phyloP scores from a whole-genome alignment of 2,329 filamentous ascomycete genomes.

The Myotisia sp. region DNA sequence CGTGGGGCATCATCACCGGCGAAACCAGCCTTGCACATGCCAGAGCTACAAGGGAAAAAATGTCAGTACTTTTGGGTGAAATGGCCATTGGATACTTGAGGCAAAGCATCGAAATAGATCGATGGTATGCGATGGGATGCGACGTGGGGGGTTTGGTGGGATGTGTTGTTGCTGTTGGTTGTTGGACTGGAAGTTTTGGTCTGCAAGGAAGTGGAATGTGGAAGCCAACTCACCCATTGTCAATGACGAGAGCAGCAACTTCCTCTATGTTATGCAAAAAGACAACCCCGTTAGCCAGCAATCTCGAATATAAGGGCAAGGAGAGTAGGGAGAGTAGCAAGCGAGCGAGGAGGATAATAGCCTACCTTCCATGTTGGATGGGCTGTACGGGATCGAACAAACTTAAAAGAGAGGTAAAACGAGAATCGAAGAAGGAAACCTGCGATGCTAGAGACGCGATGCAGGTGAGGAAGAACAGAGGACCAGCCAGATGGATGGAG shows the following conservation, averaged over 20 bases:
- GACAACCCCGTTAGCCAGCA: constrained; percentile 31
- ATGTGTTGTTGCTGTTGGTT: neutral
- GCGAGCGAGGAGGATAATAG: constrained; percentile 13
- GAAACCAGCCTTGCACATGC: constrained; percentile 99
- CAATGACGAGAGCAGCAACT: constrained; percentile 99
- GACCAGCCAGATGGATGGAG: constrained; percentile 10
- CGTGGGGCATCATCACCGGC: constrained; percentile 99
- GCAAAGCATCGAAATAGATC: too few relatives aligned
- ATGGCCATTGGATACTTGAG: too few relatives aligned
- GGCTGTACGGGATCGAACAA: constrained; percentile 19
- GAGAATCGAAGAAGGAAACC: constrained; percentile 21
- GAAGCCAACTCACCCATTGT: constrained; percentile 91
- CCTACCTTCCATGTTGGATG: constrained; percentile 52
- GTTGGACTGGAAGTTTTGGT: constrained; percentile 1
- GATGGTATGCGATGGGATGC: too few relatives aligned
- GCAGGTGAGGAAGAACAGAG: constrained; percentile 12
- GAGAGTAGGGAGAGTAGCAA: constrained; percentile 12
- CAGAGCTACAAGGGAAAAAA: constrained; percentile 56
- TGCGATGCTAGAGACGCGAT: constrained; percentile 6
- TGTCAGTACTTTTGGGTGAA: neutral
- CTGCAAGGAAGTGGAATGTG: constrained; percentile 21
- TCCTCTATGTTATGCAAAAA: constrained; percentile 60
- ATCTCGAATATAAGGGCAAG: constrained; percentile 12
- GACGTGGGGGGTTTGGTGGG: neutral
- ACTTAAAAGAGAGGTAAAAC: constrained; percentile 23